Evolutionary conservation across 345 rosid species (phyloP).

Genomic region (Euphorbia peplus): DNA sequence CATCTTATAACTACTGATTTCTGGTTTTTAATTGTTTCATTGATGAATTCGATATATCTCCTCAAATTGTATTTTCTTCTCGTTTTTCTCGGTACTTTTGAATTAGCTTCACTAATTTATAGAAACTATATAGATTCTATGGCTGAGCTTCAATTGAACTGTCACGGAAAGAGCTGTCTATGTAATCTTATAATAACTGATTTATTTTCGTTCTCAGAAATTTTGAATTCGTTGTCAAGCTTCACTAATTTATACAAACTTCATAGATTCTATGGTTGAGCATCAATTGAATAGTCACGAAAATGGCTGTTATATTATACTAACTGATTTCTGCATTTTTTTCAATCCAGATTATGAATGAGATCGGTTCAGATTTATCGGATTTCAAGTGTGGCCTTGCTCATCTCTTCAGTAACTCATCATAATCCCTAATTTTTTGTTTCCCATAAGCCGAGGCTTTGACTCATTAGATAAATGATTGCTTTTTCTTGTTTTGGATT

Average conservation of each 20-base stretch:
- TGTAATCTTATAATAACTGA: no score
- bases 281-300: neutral
- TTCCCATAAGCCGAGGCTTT: neutral
- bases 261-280: no score
- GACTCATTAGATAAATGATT: neutral
- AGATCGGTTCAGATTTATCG: slow-evolving; percentile 63
- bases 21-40: neutral
- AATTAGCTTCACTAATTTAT: no score
- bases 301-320: no score
- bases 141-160: neutral
- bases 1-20: no score
- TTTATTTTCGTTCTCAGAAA: no score
- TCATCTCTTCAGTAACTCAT: slow-evolving; percentile 71
- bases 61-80: neutral
- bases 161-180: no score
- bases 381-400: slow-evolving; percentile 90
- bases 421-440: neutral
- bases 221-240: no score
- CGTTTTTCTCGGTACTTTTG: neutral
- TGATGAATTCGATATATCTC: neutral
- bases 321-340: neutral
- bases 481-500: neutral
- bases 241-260: no score
- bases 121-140: neutral
- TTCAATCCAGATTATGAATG: slow-evolving; percentile 65